phyloP scores from a whole-genome alignment of 805 yeast species.

The Cyberlindnera meyerae region DNA sequence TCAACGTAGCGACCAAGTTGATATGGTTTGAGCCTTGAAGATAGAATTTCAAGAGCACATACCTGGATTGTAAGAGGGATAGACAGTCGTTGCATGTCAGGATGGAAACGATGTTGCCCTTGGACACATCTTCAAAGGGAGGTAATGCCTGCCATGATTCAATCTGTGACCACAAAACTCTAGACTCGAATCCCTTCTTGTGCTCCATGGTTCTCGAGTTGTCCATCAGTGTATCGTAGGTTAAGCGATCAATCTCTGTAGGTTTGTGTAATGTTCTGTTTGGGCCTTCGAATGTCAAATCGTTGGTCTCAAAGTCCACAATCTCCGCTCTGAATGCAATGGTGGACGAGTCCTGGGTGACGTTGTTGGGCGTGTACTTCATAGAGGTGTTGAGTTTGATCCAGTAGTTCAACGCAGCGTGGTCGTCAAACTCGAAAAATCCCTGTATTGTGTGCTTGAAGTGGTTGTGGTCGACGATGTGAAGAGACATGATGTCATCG shows the following conservation, averaged over 20 bases:
- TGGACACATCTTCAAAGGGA: constrained; percentile 17
- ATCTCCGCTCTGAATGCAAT: constrained; percentile 13
- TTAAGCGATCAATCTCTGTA: neutral
- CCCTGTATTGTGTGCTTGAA: constrained; percentile 3
- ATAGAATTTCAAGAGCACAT: constrained; percentile 13
- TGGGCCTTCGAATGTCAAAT: constrained; percentile 10
- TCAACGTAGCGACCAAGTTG: constrained; percentile 16
- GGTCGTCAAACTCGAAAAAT: constrained; percentile 7
- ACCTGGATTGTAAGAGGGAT: constrained; percentile 11
- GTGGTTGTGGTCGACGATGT: constrained; percentile 8
- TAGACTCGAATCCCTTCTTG: constrained; percentile 2
- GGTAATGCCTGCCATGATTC: constrained; percentile 19
- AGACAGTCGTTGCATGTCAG: constrained; percentile 20
- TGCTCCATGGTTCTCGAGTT: neutral
- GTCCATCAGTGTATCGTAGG: neutral
- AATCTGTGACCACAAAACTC: constrained; percentile 16
- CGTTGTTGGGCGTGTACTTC: neutral
- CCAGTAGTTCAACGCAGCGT: constrained; percentile 8
- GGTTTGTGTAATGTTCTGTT: too few relatives aligned
- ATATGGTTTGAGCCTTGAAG: constrained; percentile 8
- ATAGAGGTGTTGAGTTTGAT: constrained; percentile 2
- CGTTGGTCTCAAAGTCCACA: constrained; percentile 20
- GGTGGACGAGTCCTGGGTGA: neutral
- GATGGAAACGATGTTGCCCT: constrained; percentile 2
- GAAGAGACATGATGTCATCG: constrained; percentile 7